Evolutionary conservation across 148 eudicot species (phyloP).

Genomic region (Silene uniflora): DNA sequence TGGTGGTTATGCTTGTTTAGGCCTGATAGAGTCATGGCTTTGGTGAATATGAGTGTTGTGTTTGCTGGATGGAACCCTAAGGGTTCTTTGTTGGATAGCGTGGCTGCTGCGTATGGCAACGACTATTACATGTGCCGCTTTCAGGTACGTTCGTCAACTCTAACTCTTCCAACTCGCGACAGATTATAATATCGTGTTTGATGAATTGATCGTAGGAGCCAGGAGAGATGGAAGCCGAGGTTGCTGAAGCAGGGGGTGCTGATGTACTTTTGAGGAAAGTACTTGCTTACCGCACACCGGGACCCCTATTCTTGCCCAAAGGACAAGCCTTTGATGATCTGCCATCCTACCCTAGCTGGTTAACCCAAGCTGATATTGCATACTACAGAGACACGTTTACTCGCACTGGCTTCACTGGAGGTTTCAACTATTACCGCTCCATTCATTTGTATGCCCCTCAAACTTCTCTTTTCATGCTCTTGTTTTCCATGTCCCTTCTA

Average conservation of each 20-base stretch:
- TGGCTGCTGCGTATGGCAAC: slow-evolving; percentile 23
- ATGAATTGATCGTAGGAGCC: slow-evolving; percentile 31
- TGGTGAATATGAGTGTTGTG: slow-evolving; percentile 25
- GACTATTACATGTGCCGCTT: slow-evolving; percentile 32
- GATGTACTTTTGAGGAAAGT: slow-evolving; percentile 6
- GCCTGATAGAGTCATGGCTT: slow-evolving; percentile 36
- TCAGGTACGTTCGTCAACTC: no score
- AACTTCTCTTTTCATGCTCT: no score
- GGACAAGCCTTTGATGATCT: slow-evolving; percentile 32
- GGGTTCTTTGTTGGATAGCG: not conserved
- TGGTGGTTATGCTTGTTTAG: slow-evolving; percentile 34
- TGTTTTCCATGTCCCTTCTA: no score
- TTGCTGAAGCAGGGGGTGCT: slow-evolving; percentile 26
- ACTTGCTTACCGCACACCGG: slow-evolving; percentile 30
- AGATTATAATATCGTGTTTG: not conserved
- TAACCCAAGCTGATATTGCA: slow-evolving; percentile 20
- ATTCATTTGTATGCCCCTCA: slow-evolving; percentile 18
- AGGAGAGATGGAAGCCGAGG: slow-evolving; percentile 48
- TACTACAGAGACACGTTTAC: slow-evolving; percentile 20
- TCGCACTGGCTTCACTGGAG: slow-evolving; percentile 30
- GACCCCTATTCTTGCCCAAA: slow-evolving; percentile 48
- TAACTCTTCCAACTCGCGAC: no score
- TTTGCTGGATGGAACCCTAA: slow-evolving; percentile 23
- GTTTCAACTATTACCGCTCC: slow-evolving; percentile 35
- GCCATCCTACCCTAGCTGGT: slow-evolving; percentile 34